phyloP scores from a whole-genome alignment of 495 filamentous ascomycete genomes.

The Penicillium canescens region DNA sequence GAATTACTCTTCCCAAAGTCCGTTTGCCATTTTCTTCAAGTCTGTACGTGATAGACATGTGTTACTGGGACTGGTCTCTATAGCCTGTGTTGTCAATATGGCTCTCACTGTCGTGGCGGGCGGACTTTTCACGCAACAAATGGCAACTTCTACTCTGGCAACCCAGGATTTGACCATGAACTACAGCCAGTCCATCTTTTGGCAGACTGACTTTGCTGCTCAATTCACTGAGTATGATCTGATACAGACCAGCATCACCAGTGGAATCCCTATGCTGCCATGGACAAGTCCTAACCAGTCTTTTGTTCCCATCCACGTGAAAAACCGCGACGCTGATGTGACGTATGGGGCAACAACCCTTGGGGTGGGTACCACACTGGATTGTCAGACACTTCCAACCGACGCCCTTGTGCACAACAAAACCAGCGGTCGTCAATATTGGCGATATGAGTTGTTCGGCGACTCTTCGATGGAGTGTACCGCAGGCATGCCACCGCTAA shows the following conservation, averaged over 20 bases:
- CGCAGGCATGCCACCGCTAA: conserved; percentile 27
- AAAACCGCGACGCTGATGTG: conserved; percentile 23
- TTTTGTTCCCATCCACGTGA: conserved; percentile 34
- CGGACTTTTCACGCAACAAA: conserved; percentile 39
- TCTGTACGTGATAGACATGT: conserved; percentile 32
- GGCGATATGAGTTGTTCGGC: conserved; percentile 31
- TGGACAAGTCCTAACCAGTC: conserved; percentile 40
- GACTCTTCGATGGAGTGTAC: conserved; percentile 28
- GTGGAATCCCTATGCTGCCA: conserved; percentile 36
- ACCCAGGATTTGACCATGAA: conserved; percentile 29
- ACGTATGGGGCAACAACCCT: conserved; percentile 34
- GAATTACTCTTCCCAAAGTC: conserved; percentile 42
- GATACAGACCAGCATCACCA: conserved; percentile 43
- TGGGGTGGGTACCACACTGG: conserved; percentile 31
- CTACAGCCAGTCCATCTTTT: conserved; percentile 37
- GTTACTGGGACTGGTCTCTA: conserved; percentile 32
- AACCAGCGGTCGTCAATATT: conserved; percentile 19
- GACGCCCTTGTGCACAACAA: conserved; percentile 15
- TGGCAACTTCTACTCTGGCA: conserved; percentile 28
- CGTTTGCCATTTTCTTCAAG: conserved; percentile 35
- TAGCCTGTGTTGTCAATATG: conserved; percentile 38
- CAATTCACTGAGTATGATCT: conserved; percentile 44
- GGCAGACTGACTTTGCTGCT: conserved; percentile 35
- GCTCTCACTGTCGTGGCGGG: conserved; percentile 37
- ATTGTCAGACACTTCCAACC: conserved; percentile 27